Percentiles rank a stretch among this genome's conserved stretches.
phyloP scores from a whole-genome alignment of 2,329 filamentous ascomycete species.

The Verticillium albo-atrum region DNA sequence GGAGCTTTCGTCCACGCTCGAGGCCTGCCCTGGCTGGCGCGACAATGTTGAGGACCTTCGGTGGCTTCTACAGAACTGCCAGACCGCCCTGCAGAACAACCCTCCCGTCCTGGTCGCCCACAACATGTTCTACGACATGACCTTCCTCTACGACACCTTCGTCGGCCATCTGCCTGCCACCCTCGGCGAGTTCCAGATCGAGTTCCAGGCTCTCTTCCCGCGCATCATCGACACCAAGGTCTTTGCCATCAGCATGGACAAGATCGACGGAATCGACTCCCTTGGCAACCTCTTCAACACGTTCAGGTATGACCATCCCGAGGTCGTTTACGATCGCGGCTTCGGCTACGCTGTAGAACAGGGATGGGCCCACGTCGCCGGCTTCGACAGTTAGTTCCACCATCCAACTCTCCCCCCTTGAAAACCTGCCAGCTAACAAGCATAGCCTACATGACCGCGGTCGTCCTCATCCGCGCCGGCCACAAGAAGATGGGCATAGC shows the following conservation, averaged over 20 bases:
- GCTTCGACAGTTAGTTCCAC: conserved; percentile 48
- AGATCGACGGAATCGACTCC: conserved; percentile 9
- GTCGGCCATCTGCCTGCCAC: conserved; percentile 51
- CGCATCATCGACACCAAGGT: conserved; percentile 58
- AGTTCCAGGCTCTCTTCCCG: conserved; percentile 42
- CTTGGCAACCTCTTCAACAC: not conserved
- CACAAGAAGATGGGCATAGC: conserved; percentile 6
- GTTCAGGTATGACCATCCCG: not conserved
- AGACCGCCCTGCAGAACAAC: conserved; percentile 21
- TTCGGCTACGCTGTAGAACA: conserved; percentile 6
- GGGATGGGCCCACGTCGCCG: conserved; percentile 47
- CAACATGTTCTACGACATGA: conserved; percentile 60
- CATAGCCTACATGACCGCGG: conserved; percentile 36
- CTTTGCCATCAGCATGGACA: conserved; percentile 38
- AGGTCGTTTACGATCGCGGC: conserved; percentile 7
- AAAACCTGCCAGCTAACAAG: conserved; percentile 4
- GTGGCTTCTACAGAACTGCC: conserved; percentile 12
- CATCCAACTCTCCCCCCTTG: not conserved
- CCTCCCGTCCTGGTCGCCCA: conserved; percentile 52
- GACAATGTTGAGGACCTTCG: conserved; percentile 1
- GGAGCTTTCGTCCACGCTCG: not conserved
- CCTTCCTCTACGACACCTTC: conserved; percentile 61
- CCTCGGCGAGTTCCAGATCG: conserved; percentile 45
- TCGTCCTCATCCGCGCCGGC: conserved; percentile 29
- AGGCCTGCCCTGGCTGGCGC: not conserved